phyloP scores from a whole-genome alignment of 306 rosid genomes.

The Styphnolobium japonicum region DNA sequence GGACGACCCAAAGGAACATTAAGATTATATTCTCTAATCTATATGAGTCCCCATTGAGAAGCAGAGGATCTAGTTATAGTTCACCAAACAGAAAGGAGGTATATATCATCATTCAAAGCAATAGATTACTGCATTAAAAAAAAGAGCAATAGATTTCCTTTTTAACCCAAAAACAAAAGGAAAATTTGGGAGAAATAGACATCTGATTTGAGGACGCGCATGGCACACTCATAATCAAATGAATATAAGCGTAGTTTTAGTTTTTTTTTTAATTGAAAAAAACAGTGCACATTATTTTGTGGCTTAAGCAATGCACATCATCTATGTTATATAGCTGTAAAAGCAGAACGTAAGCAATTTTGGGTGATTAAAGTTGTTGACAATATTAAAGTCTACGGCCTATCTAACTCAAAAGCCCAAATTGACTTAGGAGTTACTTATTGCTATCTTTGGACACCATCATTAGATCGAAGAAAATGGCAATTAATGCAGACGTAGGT shows the following conservation, averaged over 20 bases:
- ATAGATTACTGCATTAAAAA: no score
- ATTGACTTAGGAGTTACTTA: background rate
- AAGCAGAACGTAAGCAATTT: background rate
- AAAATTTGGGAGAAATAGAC: background rate
- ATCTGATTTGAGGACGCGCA: background rate
- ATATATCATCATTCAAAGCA: no score
- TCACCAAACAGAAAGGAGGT: no score
- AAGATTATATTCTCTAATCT: no score
- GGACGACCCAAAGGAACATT: no score
- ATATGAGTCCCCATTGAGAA: no score
- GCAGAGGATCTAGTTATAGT: no score
- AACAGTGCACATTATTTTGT: background rate
- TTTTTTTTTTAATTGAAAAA: background rate
- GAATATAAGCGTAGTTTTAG: background rate
- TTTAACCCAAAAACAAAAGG: no score
- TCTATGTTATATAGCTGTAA: background rate
- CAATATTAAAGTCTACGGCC: background rate
- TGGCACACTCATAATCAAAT: background rate
- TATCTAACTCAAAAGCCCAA: slow-evolving; percentile 3
- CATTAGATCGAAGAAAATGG: background rate
- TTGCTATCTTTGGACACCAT: slow-evolving; percentile 21
- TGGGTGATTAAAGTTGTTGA: background rate
- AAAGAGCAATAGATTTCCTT: no score
- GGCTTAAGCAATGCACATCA: background rate
- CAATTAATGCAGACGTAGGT: background rate